phyloP scores from a whole-genome alignment of 495 filamentous ascomycete species.

The Aspergillus biplanus region DNA sequence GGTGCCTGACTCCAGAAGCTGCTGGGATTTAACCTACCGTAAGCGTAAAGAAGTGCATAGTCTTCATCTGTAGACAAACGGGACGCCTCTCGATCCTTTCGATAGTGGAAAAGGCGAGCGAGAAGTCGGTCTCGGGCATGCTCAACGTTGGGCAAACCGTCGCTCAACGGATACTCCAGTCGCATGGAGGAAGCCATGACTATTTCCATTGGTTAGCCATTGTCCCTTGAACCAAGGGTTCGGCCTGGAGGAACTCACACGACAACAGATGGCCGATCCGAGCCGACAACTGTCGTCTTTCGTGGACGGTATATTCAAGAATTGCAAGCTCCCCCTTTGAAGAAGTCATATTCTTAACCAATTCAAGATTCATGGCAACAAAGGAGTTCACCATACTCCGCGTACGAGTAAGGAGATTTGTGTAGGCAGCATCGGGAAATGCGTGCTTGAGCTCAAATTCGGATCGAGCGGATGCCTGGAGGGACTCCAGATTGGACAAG shows the following conservation, averaged over 20 bases:
- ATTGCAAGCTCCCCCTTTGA: conserved; percentile 80
- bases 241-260: conserved; percentile 45
- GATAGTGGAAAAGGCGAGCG: conserved; percentile 86
- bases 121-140: conserved; percentile 80
- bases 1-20: not conserved
- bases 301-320: conserved; percentile 76
- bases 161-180: conserved; percentile 89
- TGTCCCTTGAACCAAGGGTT: not conserved
- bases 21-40: conserved; percentile 50
- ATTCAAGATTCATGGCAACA: conserved; percentile 92
- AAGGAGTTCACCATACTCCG: conserved; percentile 86
- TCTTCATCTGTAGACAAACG: conserved; percentile 65
- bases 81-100: conserved; percentile 64
- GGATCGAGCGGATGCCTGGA: conserved; percentile 71
- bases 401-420: conserved; percentile 75
- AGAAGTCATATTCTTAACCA: conserved; percentile 75
- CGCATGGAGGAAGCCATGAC: conserved; percentile 92
- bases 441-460: conserved; percentile 86
- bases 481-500: conserved; percentile 66
- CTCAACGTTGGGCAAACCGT: conserved; percentile 80
- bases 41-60: conserved; percentile 74
- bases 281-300: conserved; percentile 76
- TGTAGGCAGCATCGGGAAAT: conserved; percentile 72
- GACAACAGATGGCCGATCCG: conserved; percentile 93
- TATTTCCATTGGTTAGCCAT: conserved; percentile 33